Conservation (phyloP, 495 filamentous ascomycete genomes). For the Xylaria cubensis region DNA sequence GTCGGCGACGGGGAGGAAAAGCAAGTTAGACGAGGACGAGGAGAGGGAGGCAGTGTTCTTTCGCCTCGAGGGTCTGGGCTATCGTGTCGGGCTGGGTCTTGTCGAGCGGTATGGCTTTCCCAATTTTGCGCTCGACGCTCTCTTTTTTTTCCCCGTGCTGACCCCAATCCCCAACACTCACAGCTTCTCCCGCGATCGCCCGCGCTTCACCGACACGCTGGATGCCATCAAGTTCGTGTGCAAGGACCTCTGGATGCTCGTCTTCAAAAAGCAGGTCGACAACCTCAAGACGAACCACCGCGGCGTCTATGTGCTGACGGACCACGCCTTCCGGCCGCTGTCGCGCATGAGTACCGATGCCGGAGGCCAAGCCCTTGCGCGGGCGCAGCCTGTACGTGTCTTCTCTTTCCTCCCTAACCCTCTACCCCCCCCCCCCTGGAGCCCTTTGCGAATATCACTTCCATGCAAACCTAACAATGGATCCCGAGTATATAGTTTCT, state of each 20-base stretch:
- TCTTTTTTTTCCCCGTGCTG: neutral
- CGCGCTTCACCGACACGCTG: conserved; percentile 84
- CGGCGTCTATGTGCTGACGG: conserved; percentile 94
- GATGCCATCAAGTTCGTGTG: conserved; percentile 97
- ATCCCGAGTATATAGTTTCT: conserved; percentile 67
- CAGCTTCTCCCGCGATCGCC: conserved; percentile 87
- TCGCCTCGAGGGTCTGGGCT: conserved; percentile 84
- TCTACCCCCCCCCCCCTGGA: neutral
- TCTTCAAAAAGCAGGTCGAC: conserved; percentile 96
- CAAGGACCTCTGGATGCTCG: conserved; percentile 93
- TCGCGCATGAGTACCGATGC: conserved; percentile 82
- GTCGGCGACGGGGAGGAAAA: conserved; percentile 25
- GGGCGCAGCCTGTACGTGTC: conserved; percentile 78
- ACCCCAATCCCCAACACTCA: neutral
- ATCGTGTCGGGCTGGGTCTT: conserved; percentile 90
- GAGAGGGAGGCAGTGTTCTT: conserved; percentile 82
- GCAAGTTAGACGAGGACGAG: conserved; percentile 70
- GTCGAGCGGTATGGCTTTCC: conserved; percentile 76
- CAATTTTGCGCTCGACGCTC: neutral
- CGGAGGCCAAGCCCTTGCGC: conserved; percentile 70
- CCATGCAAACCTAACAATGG: neutral
- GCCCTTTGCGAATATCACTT: neutral
- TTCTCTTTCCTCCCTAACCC: conserved; percentile 9
- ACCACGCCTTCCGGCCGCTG: conserved; percentile 90
- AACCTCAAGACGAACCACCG: conserved; percentile 98